phyloP scores from a whole-genome alignment of 163 green algal genomes.

The Chlorella variabilis region DNA sequence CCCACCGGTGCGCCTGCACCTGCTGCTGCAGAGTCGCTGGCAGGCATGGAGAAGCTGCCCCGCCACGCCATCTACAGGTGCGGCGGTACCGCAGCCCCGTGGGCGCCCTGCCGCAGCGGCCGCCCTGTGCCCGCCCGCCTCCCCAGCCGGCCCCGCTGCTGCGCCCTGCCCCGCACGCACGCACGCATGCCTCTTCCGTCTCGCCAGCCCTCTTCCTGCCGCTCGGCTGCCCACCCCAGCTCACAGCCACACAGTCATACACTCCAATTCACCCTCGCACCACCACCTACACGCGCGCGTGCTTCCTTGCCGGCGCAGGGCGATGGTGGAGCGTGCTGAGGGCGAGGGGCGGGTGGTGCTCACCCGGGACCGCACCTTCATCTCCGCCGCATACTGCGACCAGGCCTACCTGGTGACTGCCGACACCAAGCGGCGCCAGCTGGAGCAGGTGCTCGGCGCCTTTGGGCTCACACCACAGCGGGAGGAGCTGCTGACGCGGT shows the following conservation, averaged over 20 bases:
- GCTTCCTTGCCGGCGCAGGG: background rate
- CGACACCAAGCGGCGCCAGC: constrained; percentile 54
- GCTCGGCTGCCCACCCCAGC: too few relatives aligned
- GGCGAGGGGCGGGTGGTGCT: constrained; percentile 60
- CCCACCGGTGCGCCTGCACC: background rate
- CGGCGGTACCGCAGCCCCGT: too few relatives aligned
- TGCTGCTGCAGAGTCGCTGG: constrained; percentile 40
- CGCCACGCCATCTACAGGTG: constrained; percentile 15
- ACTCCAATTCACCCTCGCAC: too few relatives aligned
- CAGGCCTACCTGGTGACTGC: constrained; percentile 34
- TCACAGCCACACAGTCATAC: too few relatives aligned
- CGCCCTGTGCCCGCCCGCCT: too few relatives aligned
- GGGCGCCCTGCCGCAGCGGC: too few relatives aligned
- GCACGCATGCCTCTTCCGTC: too few relatives aligned
- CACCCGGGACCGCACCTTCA: constrained; percentile 56
- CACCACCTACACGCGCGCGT: too few relatives aligned
- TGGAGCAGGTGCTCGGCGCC: constrained; percentile 49
- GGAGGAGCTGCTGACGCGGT: constrained; percentile 51
- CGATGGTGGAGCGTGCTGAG: constrained; percentile 57
- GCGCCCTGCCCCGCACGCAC: too few relatives aligned
- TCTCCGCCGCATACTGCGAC: constrained; percentile 42
- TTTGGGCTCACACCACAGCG: constrained; percentile 46
- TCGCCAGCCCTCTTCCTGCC: too few relatives aligned
- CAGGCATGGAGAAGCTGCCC: constrained; percentile 8
- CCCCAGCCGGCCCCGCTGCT: too few relatives aligned